A percentile compares a stretch with the other conserved stretches of the same genome.
Evolutionary conservation across 1,284 basidiomycete species (phyloP).

Genomic region (Bjerkandera adusta): DNA sequence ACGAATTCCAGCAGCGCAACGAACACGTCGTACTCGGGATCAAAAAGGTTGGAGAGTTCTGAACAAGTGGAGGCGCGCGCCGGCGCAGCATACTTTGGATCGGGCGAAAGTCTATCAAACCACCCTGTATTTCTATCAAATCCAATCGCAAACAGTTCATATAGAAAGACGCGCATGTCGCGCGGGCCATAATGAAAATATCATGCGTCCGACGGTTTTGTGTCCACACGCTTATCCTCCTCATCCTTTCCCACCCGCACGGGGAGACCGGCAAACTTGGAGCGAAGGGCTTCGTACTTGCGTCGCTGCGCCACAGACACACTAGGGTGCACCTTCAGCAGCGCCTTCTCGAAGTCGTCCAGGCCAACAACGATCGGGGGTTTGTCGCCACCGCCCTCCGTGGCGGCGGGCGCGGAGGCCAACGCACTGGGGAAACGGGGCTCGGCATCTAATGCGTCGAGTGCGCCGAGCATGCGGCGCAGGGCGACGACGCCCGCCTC

Average conservation of each 20-base stretch:
- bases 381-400: no score
- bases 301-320: slow-evolving; percentile 80
- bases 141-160: no score
- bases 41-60: slow-evolving; percentile 80
- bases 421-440: slow-evolving; percentile 3
- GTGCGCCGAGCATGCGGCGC: slow-evolving; percentile 62
- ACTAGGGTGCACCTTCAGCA: slow-evolving; percentile 85
- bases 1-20: slow-evolving; percentile 92
- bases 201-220: not conserved
- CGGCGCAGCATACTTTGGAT: no score
- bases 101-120: no score
- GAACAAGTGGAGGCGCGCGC: no score
- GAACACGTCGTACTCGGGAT: slow-evolving; percentile 72
- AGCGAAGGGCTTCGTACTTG: slow-evolving; percentile 78
- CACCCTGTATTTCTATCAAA: no score
- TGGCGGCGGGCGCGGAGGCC: slow-evolving; percentile 12
- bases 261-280: slow-evolving; percentile 71
- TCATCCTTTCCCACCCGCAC: slow-evolving; percentile 13
- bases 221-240: slow-evolving; percentile 10
- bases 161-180: no score
- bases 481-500: slow-evolving; percentile 91
- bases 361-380: slow-evolving; percentile 45
- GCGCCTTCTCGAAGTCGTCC: slow-evolving; percentile 73
- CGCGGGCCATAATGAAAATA: no score
- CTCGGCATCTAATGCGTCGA: slow-evolving; percentile 53